Evolutionary conservation across 1,139 yeast genomes (phyloP), one percentile per base, ranked within the genome.

Genomic region (Williopsis jadinii): DNA sequence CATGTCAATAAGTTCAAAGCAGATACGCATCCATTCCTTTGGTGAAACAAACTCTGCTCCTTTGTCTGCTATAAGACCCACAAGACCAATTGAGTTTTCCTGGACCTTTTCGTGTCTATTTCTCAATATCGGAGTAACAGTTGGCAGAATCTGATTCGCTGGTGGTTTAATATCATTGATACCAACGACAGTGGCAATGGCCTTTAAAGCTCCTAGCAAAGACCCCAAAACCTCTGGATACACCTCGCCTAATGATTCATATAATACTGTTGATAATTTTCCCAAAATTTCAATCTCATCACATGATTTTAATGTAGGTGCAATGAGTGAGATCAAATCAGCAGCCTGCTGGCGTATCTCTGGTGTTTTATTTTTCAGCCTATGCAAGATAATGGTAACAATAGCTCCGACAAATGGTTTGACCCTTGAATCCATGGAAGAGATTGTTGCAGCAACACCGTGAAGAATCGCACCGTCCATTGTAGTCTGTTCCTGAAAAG

Each of bases 1-100:
- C 79, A 92, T 80, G 51, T 92, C 98, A 35, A 94, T 64, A 35
- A 94, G 67, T 58, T 90, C 97, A 63, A 86, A 88, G 55, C 97
- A 86, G 28, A 92, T 86, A 47, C 98, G 73, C 95, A 92, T 87
- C 98, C 98, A 94, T 61, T 94, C 99, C 47, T 87, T 80, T 2
- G 96, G 95, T 39, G 90, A 80, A 19, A 90, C 87, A 41, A 79
- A 77, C 52, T 86, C 95, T 0, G 95, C 80, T n/a, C 87, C 92
- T 40, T 80, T 73, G 41, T 74, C 77, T 0, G 97, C 97, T 41
- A 92, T 84, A 37, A 79, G 68, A 2, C 97, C 97, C 27, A 94
- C 84, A 27, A 92, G 66, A 40, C 74, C 77, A 35, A 92, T 84
- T 13, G 94, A 78, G 47, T 84, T 77, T 50, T 87, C 95, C 59